Base-by-base conservation (phyloP, 1,284 basidiomycete species). In the Leucoagaricus sp. region DNA sequence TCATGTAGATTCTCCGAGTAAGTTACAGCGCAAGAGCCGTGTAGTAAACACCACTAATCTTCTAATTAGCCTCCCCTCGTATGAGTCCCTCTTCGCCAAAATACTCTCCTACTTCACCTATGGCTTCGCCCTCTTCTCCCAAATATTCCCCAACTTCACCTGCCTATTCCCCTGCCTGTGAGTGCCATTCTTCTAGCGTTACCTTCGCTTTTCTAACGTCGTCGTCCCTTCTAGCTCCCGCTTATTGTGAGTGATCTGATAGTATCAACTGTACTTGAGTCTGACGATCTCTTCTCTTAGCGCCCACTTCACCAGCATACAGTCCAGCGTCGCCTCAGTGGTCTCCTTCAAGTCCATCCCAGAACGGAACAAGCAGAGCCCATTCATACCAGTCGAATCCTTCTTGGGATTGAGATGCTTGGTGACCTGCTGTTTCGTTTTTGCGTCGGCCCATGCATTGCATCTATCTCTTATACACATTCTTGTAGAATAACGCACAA, bases 121-220 rank as follows among this genome's bases (percentile, higher is more conserved):
- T 78, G 74, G 76, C 87, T 47, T 93, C 91, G 1, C 92, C 93
- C 0, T 82, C 92, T 1, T 93, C 91, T 42, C 94, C 94, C 47
- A 91, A 89, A 77, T 96, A 94, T 72, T 94, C 88, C 52, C 88
- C 89, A n/a, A 89, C 89, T 5, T 91, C 89, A 6, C 91, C 91
- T 3, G 82, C 89, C 2, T 93, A 92, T 75, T 92, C 90, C 47
- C 89, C 90, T 63, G 86, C 89, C 52, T 92, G 87, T 89, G 71
- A 81, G 87, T 81, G 2, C 41, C 58, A 56, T n/a, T 21, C 53
- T 23, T 1, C 48, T 17, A 50, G 46, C 44, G 55, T 23, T 31
- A n/a, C 57, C 57, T 65, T 53, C 55, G 63, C 60, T 17, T 56
- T 64, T 10, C 10, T 46, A 57, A 60, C 67, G n/a, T n/a, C 34